Evolutionary conservation across 2,329 filamentous ascomycete genomes (phyloP), one percentile per base, ranked within the genome.

Genomic region (Meredithiella fracta): DNA sequence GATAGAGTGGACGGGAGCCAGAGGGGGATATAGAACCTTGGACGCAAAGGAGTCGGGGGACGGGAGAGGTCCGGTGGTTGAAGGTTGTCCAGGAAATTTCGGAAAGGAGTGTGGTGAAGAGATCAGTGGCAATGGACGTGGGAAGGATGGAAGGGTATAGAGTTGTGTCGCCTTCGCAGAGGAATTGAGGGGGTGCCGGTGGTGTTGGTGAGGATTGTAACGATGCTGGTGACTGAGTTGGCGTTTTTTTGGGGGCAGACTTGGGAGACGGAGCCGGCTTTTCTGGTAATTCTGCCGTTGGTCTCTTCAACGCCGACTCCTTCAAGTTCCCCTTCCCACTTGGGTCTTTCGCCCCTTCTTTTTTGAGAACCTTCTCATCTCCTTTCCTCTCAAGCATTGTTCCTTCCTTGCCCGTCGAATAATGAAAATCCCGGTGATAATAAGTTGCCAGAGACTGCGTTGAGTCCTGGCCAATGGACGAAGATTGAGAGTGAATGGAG

Each of bases 31-130:
- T 72, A 15, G 77, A 72, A 2, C 90, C 92, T 66, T 97, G 90
- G 20, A 94, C 89, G 51, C 88, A 89, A 5, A 97, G 87, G 1
- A 96, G 78, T 38, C 92, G 82, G 47, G 92, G 92, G 0, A 97
- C 92, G 63, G 92, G 85, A 25, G 92, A 90, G 34, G 87, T 86
- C 61, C 91, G 84, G 62, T 97, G 92, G 47, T 83, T 83, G 92
- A 98, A 97, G 61, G 79, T 84, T 65, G 91, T 83, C 89, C 91
- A 98, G 61, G 76, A 72, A 0, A 96, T 81, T 66, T 97, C 90
- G 14, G 77, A 70, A 54, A 80, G 79, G 15, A 95, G 71, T 40
- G 74, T 75, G 20, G 82, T 74, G 65, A 95, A 96, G 4, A 84
- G 75, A 15, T 74, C 72, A 1, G 77, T 69, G 3, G 73, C 72